Evolutionary conservation across 2,329 filamentous ascomycete genomes (phyloP).

Genomic region (Paracorniculantispora psalliotae): DNA sequence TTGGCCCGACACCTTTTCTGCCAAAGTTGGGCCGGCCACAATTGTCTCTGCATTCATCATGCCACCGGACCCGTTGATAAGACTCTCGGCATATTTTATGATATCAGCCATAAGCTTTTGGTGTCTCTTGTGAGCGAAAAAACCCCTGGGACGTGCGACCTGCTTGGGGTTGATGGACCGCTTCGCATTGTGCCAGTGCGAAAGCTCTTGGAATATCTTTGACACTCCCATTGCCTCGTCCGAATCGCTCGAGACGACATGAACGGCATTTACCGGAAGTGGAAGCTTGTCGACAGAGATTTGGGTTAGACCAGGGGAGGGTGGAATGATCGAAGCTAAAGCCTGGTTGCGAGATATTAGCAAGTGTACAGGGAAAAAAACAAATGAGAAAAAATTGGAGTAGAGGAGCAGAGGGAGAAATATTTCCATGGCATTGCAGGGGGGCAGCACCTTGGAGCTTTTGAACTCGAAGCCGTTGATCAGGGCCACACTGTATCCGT

Average conservation of each 20-base stretch:
- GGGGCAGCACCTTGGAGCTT: slow-evolving; percentile 18
- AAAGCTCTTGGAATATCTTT: slow-evolving; percentile 43
- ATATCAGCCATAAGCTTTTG: slow-evolving; percentile 66
- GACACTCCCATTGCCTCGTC: slow-evolving; percentile 21
- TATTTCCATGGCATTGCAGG: too few relatives aligned
- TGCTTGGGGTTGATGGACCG: slow-evolving; percentile 42
- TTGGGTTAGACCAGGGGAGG: not conserved
- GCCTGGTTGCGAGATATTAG: slow-evolving; percentile 12
- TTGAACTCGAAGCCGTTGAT: slow-evolving; percentile 13
- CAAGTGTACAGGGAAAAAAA: too few relatives aligned
- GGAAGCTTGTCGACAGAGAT: too few relatives aligned
- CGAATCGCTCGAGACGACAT: slow-evolving; percentile 26
- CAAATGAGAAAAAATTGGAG: too few relatives aligned
- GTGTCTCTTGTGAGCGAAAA: slow-evolving; percentile 41
- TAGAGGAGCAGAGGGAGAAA: too few relatives aligned
- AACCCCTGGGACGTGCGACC: slow-evolving; percentile 21
- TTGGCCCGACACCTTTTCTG: too few relatives aligned
- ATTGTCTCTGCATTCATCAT: slow-evolving; percentile 60
- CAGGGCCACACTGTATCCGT: slow-evolving; percentile 8
- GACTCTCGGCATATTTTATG: slow-evolving; percentile 62
- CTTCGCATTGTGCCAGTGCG: slow-evolving; percentile 61
- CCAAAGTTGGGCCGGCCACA: slow-evolving; percentile 35
- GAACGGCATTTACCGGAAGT: too few relatives aligned
- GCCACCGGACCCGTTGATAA: slow-evolving; percentile 61
- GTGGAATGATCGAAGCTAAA: slow-evolving; percentile 12